Percentiles rank a stretch among this genome's conserved stretches.
Evolutionary conservation across 345 rosid genomes (phyloP).

Genomic region (Populus nigra): DNA sequence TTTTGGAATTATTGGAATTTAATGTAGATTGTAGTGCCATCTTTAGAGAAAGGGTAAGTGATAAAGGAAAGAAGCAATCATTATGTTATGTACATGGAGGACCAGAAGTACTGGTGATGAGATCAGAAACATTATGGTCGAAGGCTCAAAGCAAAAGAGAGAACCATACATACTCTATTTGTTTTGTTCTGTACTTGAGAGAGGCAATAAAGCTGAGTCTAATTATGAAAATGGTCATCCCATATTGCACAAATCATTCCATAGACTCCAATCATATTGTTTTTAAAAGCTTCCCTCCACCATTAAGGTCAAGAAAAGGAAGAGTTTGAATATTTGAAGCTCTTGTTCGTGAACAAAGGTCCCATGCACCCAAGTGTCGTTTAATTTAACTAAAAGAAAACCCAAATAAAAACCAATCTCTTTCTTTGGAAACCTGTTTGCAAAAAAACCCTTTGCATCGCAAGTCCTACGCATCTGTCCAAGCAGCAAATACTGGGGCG

Average conservation of each 20-base stretch:
- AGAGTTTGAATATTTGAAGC: slow-evolving; percentile 28
- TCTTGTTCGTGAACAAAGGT: slow-evolving; percentile 28
- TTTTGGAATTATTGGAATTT: slow-evolving; percentile 5
- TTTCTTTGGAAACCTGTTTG: background rate
- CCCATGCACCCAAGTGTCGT: slow-evolving; percentile 15
- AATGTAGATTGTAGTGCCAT: background rate
- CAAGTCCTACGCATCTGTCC: slow-evolving; percentile 63
- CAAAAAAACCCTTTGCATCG: background rate
- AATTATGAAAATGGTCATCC: slow-evolving; percentile 32
- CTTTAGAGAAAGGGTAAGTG: slow-evolving; percentile 12
- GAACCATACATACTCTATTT: background rate
- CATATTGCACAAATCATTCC: slow-evolving; percentile 42
- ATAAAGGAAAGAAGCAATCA: slow-evolving; percentile 31
- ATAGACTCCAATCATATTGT: slow-evolving; percentile 21
- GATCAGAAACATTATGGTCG: slow-evolving; percentile 41
- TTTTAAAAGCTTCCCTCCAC: too few species aligned
- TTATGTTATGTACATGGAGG: slow-evolving; percentile 28
- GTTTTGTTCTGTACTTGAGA: slow-evolving; percentile 38
- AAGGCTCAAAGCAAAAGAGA: slow-evolving; percentile 34
- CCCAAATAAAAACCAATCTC: slow-evolving; percentile 13
- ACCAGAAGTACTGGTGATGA: slow-evolving; percentile 17
- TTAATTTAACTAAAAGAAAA: slow-evolving; percentile 5
- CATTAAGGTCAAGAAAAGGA: slow-evolving; percentile 15
- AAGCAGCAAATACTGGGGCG: slow-evolving; percentile 75
- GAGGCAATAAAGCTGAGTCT: slow-evolving; percentile 39